These are phyloP conservation scores for Scheffersomyces lignosus DNA, from an alignment of 805 yeast species.

Conservation along the genomic window DNA sequence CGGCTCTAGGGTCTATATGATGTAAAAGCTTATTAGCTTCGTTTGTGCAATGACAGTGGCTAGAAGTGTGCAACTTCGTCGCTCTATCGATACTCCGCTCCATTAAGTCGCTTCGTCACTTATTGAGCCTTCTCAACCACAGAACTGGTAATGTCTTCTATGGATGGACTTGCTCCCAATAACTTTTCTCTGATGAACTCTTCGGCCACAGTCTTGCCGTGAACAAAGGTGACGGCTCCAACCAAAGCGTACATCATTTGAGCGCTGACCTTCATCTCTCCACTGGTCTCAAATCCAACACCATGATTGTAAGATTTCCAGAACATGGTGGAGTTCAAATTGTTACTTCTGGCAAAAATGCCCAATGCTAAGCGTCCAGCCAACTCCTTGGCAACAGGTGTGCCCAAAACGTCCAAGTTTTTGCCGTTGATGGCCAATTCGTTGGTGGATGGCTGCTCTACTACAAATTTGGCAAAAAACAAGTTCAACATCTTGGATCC, in stretches of 20 bases:
- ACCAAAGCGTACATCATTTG: constrained; percentile 60
- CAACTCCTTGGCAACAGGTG: constrained; percentile 50
- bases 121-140: constrained; percentile 18
- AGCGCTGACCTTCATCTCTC: constrained; percentile 55
- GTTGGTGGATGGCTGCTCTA: constrained; percentile 22
- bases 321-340: constrained; percentile 56
- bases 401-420: constrained; percentile 62
- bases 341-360: constrained; percentile 48
- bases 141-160: constrained; percentile 36
- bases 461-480: constrained; percentile 44
- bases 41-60: no score
- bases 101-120: no score
- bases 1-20: no score
- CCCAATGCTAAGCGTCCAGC: constrained; percentile 53
- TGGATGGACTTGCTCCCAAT: constrained; percentile 26
- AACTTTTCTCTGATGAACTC: constrained; percentile 56
- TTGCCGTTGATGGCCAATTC: constrained; percentile 44
- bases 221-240: constrained; percentile 65
- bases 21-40: no score
- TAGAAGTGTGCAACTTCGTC: no score
- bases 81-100: no score
- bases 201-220: constrained; percentile 61
- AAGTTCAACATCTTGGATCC: constrained; percentile 65
- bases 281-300: constrained; percentile 47
- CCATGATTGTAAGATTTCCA: constrained; percentile 62